Evolutionary conservation across 768 basidiomycete species (phyloP).

Genomic region (Podaxis sp.): DNA sequence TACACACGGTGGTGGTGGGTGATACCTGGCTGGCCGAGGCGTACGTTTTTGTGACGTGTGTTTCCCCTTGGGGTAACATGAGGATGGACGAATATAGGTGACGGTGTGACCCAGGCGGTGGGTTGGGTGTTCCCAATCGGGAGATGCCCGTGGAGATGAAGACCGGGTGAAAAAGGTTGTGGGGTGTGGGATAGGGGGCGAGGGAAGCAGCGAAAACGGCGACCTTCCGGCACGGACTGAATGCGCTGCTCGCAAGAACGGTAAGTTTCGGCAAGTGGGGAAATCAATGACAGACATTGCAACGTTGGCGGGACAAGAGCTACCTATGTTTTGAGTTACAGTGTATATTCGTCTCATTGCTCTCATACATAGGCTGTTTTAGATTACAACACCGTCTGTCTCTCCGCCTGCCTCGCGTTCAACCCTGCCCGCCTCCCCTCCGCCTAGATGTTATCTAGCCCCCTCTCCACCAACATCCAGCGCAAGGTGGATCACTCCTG

Average conservation of each 20-base stretch:
- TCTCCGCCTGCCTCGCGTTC: not conserved
- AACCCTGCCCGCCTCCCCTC: not conserved
- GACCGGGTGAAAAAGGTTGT: too few species aligned
- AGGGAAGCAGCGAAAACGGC: not conserved
- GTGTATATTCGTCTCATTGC: too few species aligned
- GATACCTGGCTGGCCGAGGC: not conserved
- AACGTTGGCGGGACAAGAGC: not conserved
- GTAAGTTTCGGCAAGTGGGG: too few species aligned
- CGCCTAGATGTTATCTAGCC: not conserved
- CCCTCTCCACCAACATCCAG: too few species aligned
- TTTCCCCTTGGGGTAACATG: not conserved
- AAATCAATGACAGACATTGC: too few species aligned
- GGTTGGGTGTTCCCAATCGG: not conserved
- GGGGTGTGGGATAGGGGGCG: not conserved
- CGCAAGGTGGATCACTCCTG: not conserved
- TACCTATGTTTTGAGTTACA: not conserved
- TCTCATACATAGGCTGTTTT: not conserved
- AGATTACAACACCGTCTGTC: not conserved
- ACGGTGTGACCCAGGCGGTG: not conserved
- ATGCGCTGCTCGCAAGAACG: not conserved
- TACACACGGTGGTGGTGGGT: not conserved
- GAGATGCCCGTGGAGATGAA: too few species aligned
- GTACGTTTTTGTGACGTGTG: not conserved
- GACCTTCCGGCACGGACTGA: slow-evolving; percentile 5
- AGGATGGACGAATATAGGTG: not conserved